These are phyloP conservation scores for Tulasnella sp. DNA, from an alignment of 768 basidiomycete species.

Conservation along the genomic window DNA sequence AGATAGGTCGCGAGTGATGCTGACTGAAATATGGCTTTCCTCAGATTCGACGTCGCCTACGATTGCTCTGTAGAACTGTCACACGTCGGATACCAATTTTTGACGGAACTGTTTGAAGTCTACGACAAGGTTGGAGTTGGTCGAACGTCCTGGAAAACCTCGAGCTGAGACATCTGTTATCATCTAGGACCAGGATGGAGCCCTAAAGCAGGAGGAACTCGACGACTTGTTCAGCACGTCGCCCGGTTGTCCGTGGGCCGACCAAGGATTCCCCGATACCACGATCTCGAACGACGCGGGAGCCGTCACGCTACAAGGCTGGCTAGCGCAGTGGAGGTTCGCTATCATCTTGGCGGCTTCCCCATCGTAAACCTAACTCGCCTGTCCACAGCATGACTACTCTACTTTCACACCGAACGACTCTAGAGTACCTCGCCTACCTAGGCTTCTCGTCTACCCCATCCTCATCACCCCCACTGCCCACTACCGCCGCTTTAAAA, in stretches of 20 bases:
- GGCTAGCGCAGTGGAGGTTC: conserved; percentile 98
- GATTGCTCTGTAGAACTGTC: conserved; percentile 96
- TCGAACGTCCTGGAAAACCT: neutral
- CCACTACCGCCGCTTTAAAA: conserved; percentile 68
- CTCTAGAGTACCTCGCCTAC: conserved; percentile 91
- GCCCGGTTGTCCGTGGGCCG: conserved; percentile 89
- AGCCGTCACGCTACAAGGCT: conserved; percentile 92
- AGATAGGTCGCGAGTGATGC: neutral
- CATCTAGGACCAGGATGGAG: conserved; percentile 87
- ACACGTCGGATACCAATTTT: conserved; percentile 92
- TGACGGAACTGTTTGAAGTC: conserved; percentile 92
- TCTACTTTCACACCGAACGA: conserved; percentile 85
- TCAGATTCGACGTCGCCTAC: conserved; percentile 84
- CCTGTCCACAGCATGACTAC: conserved; percentile 78
- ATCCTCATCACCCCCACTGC: conserved; percentile 33
- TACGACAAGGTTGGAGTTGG: conserved; percentile 73
- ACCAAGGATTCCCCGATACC: conserved; percentile 71
- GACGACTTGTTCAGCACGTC: conserved; percentile 89
- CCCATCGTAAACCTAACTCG: neutral
- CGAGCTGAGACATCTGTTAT: conserved; percentile 4
- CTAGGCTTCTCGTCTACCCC: conserved; percentile 79
- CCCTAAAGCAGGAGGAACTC: conserved; percentile 75
- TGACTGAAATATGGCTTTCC: conserved; percentile 27
- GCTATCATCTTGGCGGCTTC: neutral
- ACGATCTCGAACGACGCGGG: conserved; percentile 83